A percentile compares a stretch with the other conserved stretches of the same genome.
Evolutionary conservation across 2,329 filamentous ascomycete species (phyloP).

Genomic region (Emergomyces africanus): DNA sequence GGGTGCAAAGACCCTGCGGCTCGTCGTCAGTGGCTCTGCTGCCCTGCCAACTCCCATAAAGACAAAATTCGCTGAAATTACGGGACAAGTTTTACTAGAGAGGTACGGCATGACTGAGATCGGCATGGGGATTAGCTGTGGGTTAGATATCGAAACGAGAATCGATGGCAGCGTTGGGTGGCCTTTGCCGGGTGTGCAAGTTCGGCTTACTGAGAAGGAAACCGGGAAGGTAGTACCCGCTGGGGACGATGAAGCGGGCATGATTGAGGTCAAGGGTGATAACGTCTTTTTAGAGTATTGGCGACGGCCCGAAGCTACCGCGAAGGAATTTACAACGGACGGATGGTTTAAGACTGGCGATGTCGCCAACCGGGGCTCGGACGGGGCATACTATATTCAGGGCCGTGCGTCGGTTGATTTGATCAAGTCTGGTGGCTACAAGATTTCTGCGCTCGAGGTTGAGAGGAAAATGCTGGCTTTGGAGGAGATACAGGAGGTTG

Average conservation of each 20-base stretch:
- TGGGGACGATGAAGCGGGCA: conserved; percentile 25
- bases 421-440: conserved; percentile 45
- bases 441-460: conserved; percentile 43
- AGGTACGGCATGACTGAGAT: conserved; percentile 41
- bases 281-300: conserved; percentile 33
- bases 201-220: conserved; percentile 33
- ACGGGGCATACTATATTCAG: conserved; percentile 39
- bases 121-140: conserved; percentile 37
- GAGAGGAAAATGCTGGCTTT: conserved; percentile 41
- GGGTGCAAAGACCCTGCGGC: conserved; percentile 23
- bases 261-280: conserved; percentile 31
- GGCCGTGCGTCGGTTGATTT: conserved; percentile 41
- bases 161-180: conserved; percentile 39
- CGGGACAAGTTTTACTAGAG: conserved; percentile 32
- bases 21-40: conserved; percentile 31
- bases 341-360: conserved; percentile 41
- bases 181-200: conserved; percentile 35
- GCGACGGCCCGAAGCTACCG: conserved; percentile 33
- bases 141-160: conserved; percentile 25
- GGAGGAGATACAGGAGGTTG: conserved; percentile 38
- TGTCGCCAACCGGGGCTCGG: conserved; percentile 24
- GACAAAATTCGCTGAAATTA: conserved; percentile 28
- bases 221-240: conserved; percentile 18
- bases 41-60: conserved; percentile 32
- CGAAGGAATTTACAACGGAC: conserved; percentile 33